Percentiles rank a stretch among this genome's conserved stretches.
Conservation (phyloP, 768 basidiomycete genomes). For the Podaxis sp. region DNA sequence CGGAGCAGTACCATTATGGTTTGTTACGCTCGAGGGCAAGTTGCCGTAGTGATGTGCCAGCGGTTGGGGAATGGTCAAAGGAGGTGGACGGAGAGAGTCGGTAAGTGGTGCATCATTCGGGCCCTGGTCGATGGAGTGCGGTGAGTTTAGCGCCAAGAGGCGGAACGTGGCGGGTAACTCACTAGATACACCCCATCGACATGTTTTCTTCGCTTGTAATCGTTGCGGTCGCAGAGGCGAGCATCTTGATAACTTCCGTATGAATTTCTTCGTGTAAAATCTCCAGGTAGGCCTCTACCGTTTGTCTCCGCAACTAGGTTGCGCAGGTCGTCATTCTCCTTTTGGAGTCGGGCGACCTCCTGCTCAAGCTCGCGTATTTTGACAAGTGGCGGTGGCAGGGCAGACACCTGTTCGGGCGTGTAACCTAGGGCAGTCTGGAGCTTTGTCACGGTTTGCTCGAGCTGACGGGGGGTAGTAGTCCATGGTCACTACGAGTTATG, state of each 20-base stretch:
- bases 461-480: slow-evolving; percentile 36
- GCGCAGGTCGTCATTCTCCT: slow-evolving; percentile 76
- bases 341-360: slow-evolving; percentile 68
- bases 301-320: slow-evolving; percentile 53
- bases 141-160: background rate
- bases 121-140: slow-evolving; percentile 31
- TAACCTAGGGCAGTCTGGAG: slow-evolving; percentile 74
- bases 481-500: slow-evolving; percentile 1
- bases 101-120: slow-evolving; percentile 47
- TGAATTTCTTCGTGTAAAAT: slow-evolving; percentile 47
- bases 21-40: slow-evolving; percentile 28
- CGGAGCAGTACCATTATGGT: slow-evolving; percentile 40
- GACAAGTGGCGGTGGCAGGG: slow-evolving; percentile 67
- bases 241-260: slow-evolving; percentile 48
- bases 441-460: slow-evolving; percentile 85
- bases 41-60: slow-evolving; percentile 52
- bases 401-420: slow-evolving; percentile 72
- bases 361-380: slow-evolving; percentile 84
- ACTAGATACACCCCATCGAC: slow-evolving; percentile 59
- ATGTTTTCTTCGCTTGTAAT: slow-evolving; percentile 62
- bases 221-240: slow-evolving; percentile 48
- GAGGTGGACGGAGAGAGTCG: slow-evolving; percentile 42
- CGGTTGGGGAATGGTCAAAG: slow-evolving; percentile 63
- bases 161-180: slow-evolving; percentile 15
- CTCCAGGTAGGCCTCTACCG: slow-evolving; percentile 25